Evolutionary conservation across 129 eudicot genomes (phyloP), one percentile per base, ranked within the genome.

Genomic region (Rutidosis leptorrhynchoides): DNA sequence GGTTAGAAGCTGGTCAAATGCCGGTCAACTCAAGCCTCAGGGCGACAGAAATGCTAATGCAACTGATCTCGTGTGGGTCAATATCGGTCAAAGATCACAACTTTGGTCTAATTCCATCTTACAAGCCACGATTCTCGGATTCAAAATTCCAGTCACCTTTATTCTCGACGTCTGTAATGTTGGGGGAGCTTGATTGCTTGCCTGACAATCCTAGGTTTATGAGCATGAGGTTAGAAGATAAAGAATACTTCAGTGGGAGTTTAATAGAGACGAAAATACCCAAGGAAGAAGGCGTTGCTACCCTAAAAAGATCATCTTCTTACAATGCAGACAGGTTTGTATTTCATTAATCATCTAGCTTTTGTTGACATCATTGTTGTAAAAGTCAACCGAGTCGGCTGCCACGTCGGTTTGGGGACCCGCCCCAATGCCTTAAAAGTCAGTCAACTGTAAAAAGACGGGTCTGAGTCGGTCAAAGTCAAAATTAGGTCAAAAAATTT

Each of bases 171-270:
- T 88, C 96, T 16, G 83, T 82, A 22, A 80, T 82, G 89, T 65
- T 86, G 65, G 92, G 95, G 33, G 96, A 88, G 82, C 83, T 85
- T 61, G 96, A 92, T 74, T 85, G 89, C 69, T 60, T 92, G 74
- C 69, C 87, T 1, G 95, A 88, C 28, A 88, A 83, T 72, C 86
- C 94, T 27, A 83, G 87, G 67, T 63, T 83, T 40, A 83, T 77
- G 86, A 88, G 96, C 74, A 79, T 79, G 83, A 77, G 76, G 49
- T 66, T 83, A 78, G 95, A 92, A 80, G 94, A 92, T 27, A 88
- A 93, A 71, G 96, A 93, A 71, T 93, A 93, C 79, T 93, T 93
- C 32, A 85, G 98, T 74, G 95, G 96, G 60, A 93, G 98, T 79
- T 78, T 88, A 81, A 78, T 84, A 20, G 98, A 93, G 77, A 82